Base-by-base conservation (phyloP, 495 filamentous ascomycete genomes). In the Beverwykella pulmonaria region DNA sequence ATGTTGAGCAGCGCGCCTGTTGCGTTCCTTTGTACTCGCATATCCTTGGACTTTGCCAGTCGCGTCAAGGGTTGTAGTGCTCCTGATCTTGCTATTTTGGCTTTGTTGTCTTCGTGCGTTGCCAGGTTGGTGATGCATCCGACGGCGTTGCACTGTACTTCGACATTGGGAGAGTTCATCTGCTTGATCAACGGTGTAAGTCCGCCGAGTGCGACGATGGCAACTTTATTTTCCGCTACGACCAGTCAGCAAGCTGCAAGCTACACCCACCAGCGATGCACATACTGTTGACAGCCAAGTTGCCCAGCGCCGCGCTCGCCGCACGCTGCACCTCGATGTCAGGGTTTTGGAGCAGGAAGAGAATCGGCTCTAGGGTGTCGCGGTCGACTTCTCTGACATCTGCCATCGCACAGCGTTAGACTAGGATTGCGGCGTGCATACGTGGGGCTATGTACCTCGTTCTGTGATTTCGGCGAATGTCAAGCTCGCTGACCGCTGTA, bases 391-490 rank as follows among this genome's bases (percentile, higher is more conserved):
- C 92, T 70, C 92, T 87, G 53, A 97, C 94, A 88, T 98, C 94
- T 98, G 63, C 30, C 59, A 27, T 19, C 7, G 39, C 17, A n/a
- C 63, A 47, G 44, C 66, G 30, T 67, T 71, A 67, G 63, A n/a
- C 17, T 26, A 17, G 20, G 48, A 19, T 44, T 27, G 5, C n/a
- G 25, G 49, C 1, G 12, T 57, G 41, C 12, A 5, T 39, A 12
- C 20, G 44, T 23, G 39, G 62, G 58, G 60, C 49, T 26, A 19
- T 29, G 50, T 82, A 98, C 94, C 95, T 90, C 92, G 81, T 76
- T 99, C 94, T 15, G 94, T 99, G 74, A 99, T 98, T 76, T 99
- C 94, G 27, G 94, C 94, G 81, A 99, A 99, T 1, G 94, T 99
- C 78, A 99, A 85, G 77, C 92, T 97, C 15, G 94, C 94, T 78